Percentiles rank a stretch among this genome's conserved stretches.
phyloP scores from a whole-genome alignment of 2,329 filamentous ascomycete species.

The Xylariomycetidae sp. region DNA sequence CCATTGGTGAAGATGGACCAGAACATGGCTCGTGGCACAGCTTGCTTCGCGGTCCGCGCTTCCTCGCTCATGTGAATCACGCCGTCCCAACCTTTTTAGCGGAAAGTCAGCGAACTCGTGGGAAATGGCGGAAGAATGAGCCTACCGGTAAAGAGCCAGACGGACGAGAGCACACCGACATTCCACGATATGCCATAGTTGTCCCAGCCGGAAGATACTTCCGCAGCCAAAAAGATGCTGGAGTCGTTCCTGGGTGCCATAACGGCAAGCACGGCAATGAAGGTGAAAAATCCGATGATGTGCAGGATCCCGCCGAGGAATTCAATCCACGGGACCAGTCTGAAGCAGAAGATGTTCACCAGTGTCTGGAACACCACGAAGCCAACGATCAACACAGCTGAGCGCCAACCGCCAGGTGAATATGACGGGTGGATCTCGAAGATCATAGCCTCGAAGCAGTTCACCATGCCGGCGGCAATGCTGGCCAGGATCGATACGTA shows the following conservation, averaged over 20 bases:
- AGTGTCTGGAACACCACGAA: neutral
- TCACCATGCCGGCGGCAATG: too few relatives aligned
- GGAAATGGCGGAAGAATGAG: neutral
- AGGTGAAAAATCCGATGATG: neutral
- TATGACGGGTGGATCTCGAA: neutral
- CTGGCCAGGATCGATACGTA: too few relatives aligned
- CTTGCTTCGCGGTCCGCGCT: neutral
- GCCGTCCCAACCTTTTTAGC: neutral
- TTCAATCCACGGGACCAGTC: neutral
- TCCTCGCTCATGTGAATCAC: neutral
- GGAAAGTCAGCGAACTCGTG: too few relatives aligned
- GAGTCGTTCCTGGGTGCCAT: neutral
- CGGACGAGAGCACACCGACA: neutral
- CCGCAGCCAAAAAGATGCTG: neutral
- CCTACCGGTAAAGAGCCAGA: neutral
- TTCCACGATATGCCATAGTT: neutral
- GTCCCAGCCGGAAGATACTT: neutral
- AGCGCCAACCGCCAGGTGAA: neutral
- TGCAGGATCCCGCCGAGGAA: neutral
- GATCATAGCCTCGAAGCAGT: neutral
- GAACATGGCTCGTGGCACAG: neutral
- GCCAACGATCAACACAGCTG: neutral
- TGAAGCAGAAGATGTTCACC: neutral
- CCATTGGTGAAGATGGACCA: neutral
- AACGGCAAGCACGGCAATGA: neutral